Conservation (phyloP, 345 rosid genomes). For the Passiflora organensis region DNA sequence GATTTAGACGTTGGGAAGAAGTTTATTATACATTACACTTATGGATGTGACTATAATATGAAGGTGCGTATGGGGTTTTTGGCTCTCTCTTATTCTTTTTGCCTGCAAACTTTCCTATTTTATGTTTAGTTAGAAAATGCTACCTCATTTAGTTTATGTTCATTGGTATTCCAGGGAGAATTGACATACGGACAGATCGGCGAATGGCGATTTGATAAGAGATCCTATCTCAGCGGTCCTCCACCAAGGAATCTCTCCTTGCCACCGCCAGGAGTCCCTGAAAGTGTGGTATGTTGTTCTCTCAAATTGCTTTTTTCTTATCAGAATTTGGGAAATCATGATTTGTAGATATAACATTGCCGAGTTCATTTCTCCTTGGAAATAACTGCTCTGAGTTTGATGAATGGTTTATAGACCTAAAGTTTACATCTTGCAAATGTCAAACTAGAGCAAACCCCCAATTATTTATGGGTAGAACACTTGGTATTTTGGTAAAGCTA, state of each 20-base stretch:
- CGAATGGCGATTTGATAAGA: constrained; percentile 95
- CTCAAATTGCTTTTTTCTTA: background rate
- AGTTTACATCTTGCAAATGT: too few species aligned
- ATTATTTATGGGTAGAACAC: too few species aligned
- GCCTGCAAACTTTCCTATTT: constrained; percentile 6
- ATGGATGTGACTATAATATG: constrained; percentile 86
- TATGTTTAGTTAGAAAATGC: background rate
- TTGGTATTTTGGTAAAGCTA: too few species aligned
- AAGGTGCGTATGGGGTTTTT: constrained; percentile 51
- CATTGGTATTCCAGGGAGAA: constrained; percentile 46
- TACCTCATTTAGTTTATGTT: constrained; percentile 1
- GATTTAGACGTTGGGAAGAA: constrained; percentile 59
- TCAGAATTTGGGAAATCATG: constrained; percentile 1
- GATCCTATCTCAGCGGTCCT: constrained; percentile 73
- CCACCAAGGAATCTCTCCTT: constrained; percentile 67
- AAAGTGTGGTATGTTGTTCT: constrained; percentile 77
- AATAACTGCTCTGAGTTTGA: too few species aligned
- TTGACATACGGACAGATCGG: constrained; percentile 83
- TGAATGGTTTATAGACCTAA: too few species aligned
- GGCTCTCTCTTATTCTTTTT: constrained; percentile 2
- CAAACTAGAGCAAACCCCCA: too few species aligned
- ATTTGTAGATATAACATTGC: background rate
- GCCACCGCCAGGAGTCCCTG: constrained; percentile 93
- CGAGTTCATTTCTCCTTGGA: background rate
- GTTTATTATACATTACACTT: constrained; percentile 92